Evolutionary conservation across 2,329 filamentous ascomycete species (phyloP).

Genomic region (Blastomyces silverae): DNA sequence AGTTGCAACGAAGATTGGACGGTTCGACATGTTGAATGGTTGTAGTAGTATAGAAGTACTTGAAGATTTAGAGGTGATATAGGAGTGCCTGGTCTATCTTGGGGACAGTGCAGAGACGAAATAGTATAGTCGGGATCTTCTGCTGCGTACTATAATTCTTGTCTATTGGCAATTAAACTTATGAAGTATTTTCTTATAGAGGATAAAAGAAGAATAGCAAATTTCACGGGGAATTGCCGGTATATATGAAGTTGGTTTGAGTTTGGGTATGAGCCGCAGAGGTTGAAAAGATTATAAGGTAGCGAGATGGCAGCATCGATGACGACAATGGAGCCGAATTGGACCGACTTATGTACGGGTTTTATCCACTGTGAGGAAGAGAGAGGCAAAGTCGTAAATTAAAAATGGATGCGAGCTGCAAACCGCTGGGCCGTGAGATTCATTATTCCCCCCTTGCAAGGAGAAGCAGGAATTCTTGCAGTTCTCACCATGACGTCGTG

Average conservation of each 20-base stretch:
- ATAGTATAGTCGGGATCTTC: not conserved
- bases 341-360: not conserved
- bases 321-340: constrained; percentile 6
- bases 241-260: not conserved
- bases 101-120: not conserved
- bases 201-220: not conserved
- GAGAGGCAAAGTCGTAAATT: not conserved
- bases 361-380: not conserved
- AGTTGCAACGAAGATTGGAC: constrained; percentile 84
- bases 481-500: constrained; percentile 6
- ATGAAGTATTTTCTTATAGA: not conserved
- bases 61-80: not conserved
- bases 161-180: not conserved
- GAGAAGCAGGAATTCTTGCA: not conserved
- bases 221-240: not conserved
- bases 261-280: not conserved
- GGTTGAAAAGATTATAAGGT: no score
- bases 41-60: not conserved
- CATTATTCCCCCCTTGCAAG: not conserved
- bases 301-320: not conserved
- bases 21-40: constrained; percentile 58
- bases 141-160: not conserved
- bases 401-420: constrained; percentile 3
- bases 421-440: not conserved
- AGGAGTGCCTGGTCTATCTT: not conserved